phyloP scores from a whole-genome alignment of 1,139 yeast genomes.

The Lodderomyces parapsilosis region DNA sequence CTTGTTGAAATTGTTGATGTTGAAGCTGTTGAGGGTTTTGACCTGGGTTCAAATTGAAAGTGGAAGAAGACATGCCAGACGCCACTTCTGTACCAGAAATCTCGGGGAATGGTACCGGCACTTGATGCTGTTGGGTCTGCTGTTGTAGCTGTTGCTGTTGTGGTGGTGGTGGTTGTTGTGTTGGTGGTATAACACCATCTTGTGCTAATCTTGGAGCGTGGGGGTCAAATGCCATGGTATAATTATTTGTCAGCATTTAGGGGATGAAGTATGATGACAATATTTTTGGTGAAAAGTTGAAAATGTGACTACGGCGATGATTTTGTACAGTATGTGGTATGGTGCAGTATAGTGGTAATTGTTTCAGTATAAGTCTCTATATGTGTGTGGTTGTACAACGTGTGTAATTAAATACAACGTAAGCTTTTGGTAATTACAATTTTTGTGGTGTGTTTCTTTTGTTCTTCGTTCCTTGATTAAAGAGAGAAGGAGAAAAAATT shows the following conservation, averaged over 20 bases:
- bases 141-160: not conserved
- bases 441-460: too few species aligned
- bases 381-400: too few species aligned
- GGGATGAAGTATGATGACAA: not conserved
- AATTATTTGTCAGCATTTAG: not conserved
- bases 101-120: conserved; percentile 1
- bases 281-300: too few species aligned
- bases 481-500: too few species aligned
- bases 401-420: too few species aligned
- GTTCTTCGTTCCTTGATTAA: too few species aligned
- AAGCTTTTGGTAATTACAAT: too few species aligned
- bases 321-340: too few species aligned
- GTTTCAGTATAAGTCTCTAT: too few species aligned
- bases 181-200: not conserved
- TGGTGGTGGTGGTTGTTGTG: not conserved
- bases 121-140: conserved; percentile 2
- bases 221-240: conserved; percentile 2
- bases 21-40: not conserved
- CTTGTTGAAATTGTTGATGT: conserved; percentile 1
- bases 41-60: not conserved
- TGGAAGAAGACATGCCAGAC: not conserved
- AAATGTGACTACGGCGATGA: too few species aligned
- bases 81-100: not conserved
- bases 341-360: too few species aligned
- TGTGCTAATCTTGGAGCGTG: not conserved